Conservation (phyloP, 2,329 filamentous ascomycete genomes). For the Colletotrichum sp. region DNA sequence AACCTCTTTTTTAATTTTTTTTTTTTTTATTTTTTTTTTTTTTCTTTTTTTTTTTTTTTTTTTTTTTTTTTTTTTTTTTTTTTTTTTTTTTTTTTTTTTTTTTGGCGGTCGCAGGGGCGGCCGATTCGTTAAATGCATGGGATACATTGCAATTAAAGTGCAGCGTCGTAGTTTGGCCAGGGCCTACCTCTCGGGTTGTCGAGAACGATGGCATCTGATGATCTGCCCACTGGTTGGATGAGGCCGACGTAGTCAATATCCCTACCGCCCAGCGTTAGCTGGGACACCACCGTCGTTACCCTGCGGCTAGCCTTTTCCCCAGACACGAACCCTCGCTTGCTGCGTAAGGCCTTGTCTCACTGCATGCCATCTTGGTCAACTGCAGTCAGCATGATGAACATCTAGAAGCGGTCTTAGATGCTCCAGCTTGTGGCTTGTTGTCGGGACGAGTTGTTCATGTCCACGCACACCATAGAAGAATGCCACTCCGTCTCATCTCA, state of each 20-base stretch:
- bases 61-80: no score
- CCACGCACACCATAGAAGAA: background rate
- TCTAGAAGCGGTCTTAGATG: background rate
- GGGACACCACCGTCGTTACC: background rate
- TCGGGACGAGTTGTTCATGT: background rate
- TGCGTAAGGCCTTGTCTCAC: background rate
- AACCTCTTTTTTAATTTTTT: no score
- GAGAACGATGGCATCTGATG: background rate
- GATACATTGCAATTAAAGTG: background rate
- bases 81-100: background rate
- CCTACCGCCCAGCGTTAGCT: background rate
- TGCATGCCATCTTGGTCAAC: background rate
- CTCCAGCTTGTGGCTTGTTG: background rate
- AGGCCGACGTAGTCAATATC: background rate
- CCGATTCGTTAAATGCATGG: background rate
- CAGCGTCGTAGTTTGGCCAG: background rate
- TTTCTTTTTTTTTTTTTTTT: no score
- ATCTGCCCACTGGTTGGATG: background rate
- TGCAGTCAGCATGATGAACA: background rate
- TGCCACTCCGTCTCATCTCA: background rate
- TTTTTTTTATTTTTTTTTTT: no score
- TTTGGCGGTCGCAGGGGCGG: background rate
- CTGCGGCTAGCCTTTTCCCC: background rate
- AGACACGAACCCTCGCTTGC: background rate
- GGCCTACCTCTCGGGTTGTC: background rate